Percentiles rank a stretch among this genome's conserved stretches.
phyloP scores from a whole-genome alignment of 1,284 basidiomycete species.

The Cryptococcus sp. region DNA sequence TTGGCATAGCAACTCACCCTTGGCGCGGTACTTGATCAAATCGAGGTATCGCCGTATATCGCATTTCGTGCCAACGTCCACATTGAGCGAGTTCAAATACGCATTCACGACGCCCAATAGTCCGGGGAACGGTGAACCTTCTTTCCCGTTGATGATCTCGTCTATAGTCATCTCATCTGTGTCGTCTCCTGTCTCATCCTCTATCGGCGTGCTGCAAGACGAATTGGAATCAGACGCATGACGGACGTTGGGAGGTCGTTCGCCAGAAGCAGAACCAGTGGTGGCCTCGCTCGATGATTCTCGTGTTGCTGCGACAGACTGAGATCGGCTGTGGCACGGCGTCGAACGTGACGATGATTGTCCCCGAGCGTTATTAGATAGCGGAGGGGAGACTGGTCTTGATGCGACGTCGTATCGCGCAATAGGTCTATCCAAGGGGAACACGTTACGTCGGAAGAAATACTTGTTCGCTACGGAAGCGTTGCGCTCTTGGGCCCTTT shows the following conservation, averaged over 20 bases:
- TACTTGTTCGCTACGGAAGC: constrained; percentile 75
- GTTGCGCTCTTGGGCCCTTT: constrained; percentile 78
- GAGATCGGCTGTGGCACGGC: constrained; percentile 5
- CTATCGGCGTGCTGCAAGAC: constrained; percentile 59
- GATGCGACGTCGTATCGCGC: constrained; percentile 42
- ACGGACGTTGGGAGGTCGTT: constrained; percentile 10
- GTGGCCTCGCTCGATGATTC: no score
- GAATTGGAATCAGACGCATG: constrained; percentile 10
- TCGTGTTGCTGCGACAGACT: background rate
- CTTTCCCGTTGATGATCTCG: constrained; percentile 88
- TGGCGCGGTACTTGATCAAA: constrained; percentile 73
- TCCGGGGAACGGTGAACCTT: constrained; percentile 71
- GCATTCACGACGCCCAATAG: constrained; percentile 79
- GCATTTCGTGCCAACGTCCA: constrained; percentile 64
- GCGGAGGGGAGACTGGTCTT: constrained; percentile 42
- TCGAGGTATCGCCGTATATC: constrained; percentile 78
- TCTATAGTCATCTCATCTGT: constrained; percentile 89
- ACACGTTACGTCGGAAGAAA: constrained; percentile 86
- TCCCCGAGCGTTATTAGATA: background rate
- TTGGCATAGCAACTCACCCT: constrained; percentile 60
- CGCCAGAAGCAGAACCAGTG: constrained; percentile 1
- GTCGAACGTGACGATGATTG: constrained; percentile 4
- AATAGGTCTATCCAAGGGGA: constrained; percentile 57
- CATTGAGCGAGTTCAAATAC: constrained; percentile 86
- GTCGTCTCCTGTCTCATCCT: constrained; percentile 59